Evolutionary conservation across 768 basidiomycete species (phyloP), one percentile per base, ranked within the genome.

Genomic region (Kwoniella europaea): DNA sequence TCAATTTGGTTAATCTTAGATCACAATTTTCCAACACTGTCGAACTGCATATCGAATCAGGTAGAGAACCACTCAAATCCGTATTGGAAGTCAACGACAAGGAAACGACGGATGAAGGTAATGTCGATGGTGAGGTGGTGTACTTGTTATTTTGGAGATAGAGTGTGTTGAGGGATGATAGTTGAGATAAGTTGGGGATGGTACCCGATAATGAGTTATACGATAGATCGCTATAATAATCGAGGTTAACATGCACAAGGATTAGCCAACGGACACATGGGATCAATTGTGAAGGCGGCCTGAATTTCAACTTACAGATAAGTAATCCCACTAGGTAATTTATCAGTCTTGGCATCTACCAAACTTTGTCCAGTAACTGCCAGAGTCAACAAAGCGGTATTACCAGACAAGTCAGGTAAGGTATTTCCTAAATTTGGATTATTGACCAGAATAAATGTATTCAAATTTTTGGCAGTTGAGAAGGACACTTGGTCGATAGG

Each of bases 351-450:
- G 18, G 74, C 69, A 46, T 74, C 77, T 18, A 65, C 63, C 18
- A 84, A 55, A 1, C 74, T 69, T 65, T 84, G 84, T 1, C 81
- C 82, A 5, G 81, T 83, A 6, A 82, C 79, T 58, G 66, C 82
- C 77, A 83, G 46, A 10, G 79, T 79, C 60, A 74, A 64, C n/a
- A 84, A 64, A 13, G 52, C 54, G 2, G 57, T 60, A 43, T 71
- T 78, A 10, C 35, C 65, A 10, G 64, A 56, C 13, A 82, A 69
- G 29, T 72, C 71, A 18, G 84, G 84, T 22, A 84, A 59, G 10
- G 60, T 71, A 18, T 74, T 78, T 0, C 83, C 84, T 22, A 84
- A 61, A 13, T 80, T 76, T 9, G 66, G 63, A 62, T 84, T 84
- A 62, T 79, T 76, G 10, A 78, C 75, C 53, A 84, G 68, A 10